Percentiles rank a stretch among this genome's conserved stretches.
Conservation (phyloP, 257 asterid genomes). For the Eustoma russellianum region DNA sequence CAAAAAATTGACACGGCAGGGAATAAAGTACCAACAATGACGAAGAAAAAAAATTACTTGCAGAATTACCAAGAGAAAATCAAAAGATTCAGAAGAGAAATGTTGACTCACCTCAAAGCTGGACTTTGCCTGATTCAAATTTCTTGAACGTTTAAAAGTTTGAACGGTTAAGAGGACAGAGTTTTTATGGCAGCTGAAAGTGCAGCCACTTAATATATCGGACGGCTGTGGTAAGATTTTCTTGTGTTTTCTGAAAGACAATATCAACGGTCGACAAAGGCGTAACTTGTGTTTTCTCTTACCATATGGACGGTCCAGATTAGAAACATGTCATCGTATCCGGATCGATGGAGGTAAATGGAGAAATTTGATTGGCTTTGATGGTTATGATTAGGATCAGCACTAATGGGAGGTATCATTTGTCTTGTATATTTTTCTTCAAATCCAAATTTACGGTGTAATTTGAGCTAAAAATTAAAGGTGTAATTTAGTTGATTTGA, state of each 20-base stretch:
- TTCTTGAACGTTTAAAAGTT: conserved; percentile 11
- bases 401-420: too few species aligned
- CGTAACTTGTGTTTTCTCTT: conserved; percentile 43
- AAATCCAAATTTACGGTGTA: too few species aligned
- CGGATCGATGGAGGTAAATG: conserved; percentile 29
- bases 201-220: conserved; percentile 12
- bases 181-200: conserved; percentile 26
- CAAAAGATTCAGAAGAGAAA: too few species aligned
- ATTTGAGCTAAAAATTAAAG: too few species aligned
- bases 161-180: rapidly evolving
- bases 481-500: too few species aligned
- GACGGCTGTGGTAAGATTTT: conserved; percentile 37
- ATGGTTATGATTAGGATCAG: conserved; percentile 5
- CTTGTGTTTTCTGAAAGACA: conserved; percentile 19
- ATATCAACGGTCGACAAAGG: conserved; percentile 34
- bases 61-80: too few species aligned
- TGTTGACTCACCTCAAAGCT: too few species aligned
- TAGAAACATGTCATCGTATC: conserved; percentile 7
- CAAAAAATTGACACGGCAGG: too few species aligned
- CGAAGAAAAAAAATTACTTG: too few species aligned
- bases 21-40: too few species aligned
- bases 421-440: too few species aligned
- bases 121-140: background rate
- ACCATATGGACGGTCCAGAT: conserved; percentile 38
- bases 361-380: conserved; percentile 28